Evolutionary conservation across 2,329 filamentous ascomycete species (phyloP).

Genomic region (Blumeria graminis): DNA sequence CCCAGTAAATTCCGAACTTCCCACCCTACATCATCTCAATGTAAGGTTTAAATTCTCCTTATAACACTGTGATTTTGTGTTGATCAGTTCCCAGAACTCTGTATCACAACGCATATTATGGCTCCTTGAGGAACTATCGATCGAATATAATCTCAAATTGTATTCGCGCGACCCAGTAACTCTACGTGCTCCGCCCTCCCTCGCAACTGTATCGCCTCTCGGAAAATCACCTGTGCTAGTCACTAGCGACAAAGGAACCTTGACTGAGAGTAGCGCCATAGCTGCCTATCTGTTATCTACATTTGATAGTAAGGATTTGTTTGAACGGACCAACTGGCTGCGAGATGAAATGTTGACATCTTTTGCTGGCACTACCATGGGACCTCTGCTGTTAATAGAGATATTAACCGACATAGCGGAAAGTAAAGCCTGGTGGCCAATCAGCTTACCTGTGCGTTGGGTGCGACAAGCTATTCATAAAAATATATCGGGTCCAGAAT

Average conservation of each 20-base stretch:
- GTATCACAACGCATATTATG: conserved; percentile 44
- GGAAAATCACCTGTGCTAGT: conserved; percentile 59
- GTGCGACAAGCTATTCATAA: conserved; percentile 6
- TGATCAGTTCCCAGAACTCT: conserved; percentile 26
- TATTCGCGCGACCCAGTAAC: conserved; percentile 33
- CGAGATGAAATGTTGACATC: conserved; percentile 13
- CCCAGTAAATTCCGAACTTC: conserved; percentile 4
- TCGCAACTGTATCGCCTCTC: conserved; percentile 48
- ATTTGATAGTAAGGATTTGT: conserved; percentile 13
- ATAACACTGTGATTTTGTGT: neutral
- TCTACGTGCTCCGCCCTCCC: conserved; percentile 43
- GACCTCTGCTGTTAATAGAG: conserved; percentile 8
- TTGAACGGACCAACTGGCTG: conserved; percentile 12
- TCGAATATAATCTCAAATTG: conserved; percentile 57
- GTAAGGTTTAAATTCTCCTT: conserved; percentile 4
- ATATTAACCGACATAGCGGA: conserved; percentile 10
- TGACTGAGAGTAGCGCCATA: conserved; percentile 15
- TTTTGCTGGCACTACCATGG: conserved; percentile 12
- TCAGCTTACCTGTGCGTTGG: conserved; percentile 6
- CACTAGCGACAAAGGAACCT: conserved; percentile 10
- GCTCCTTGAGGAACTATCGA: conserved; percentile 42
- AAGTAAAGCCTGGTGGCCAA: conserved; percentile 10
- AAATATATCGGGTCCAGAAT: conserved; percentile 8
- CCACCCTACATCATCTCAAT: conserved; percentile 12
- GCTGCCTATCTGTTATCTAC: conserved; percentile 14